Evolutionary conservation across 495 filamentous ascomycete genomes (phyloP).

Genomic region (Cercophora scortea): DNA sequence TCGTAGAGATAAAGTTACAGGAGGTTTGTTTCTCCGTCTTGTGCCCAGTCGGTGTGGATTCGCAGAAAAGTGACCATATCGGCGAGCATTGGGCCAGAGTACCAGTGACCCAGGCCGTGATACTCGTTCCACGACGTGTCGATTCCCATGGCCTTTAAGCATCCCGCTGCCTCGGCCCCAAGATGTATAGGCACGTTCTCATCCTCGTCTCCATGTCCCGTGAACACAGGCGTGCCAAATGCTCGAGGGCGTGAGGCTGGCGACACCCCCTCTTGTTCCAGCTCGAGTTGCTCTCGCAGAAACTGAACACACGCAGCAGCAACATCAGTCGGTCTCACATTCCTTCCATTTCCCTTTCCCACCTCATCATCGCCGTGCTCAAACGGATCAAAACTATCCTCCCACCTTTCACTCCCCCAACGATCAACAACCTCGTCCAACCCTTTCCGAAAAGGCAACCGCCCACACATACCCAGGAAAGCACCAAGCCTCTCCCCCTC

Average conservation of each 20-base stretch:
- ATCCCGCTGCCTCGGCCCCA: constrained; percentile 27
- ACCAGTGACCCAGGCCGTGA: constrained; percentile 44
- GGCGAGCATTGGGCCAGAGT: constrained; percentile 38
- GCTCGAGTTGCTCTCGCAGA: constrained; percentile 14
- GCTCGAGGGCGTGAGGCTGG: background rate
- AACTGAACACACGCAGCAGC: constrained; percentile 11
- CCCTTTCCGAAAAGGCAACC: constrained; percentile 38
- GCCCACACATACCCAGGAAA: constrained; percentile 48
- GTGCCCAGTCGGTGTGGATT: background rate
- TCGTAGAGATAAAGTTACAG: too few relatives aligned
- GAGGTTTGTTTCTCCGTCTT: background rate
- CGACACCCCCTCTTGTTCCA: constrained; percentile 2
- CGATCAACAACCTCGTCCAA: constrained; percentile 20
- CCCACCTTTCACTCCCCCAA: constrained; percentile 7
- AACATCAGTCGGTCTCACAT: constrained; percentile 7
- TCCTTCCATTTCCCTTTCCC: too few relatives aligned
- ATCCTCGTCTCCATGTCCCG: constrained; percentile 46
- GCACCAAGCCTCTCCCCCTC: constrained; percentile 23
- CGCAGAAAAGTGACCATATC: constrained; percentile 36
- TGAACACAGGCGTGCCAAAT: constrained; percentile 31
- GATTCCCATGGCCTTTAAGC: constrained; percentile 25
- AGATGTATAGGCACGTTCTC: constrained; percentile 32
- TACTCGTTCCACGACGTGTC: constrained; percentile 38
- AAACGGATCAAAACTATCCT: constrained; percentile 19
- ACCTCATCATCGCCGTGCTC: constrained; percentile 7